Base-by-base conservation (phyloP, 2,329 filamentous ascomycete species). In the Claviceps fusiformis region DNA sequence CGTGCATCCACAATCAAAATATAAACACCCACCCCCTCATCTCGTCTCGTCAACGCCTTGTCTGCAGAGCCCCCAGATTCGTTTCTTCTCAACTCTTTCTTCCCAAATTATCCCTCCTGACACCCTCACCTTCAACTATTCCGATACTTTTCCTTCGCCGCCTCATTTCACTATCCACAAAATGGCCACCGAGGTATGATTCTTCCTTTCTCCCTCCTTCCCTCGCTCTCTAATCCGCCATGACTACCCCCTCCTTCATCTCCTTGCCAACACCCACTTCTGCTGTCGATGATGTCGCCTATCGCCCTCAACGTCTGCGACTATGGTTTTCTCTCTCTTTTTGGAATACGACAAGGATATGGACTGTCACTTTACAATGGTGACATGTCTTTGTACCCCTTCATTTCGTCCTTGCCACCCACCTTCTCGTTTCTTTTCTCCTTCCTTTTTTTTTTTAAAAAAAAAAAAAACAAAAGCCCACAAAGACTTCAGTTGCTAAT, bases 101-200 rank as follows among this genome's bases (percentile, higher is more conserved):
- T n/a, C n/a, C 51, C 56, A 56, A 58, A 57, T 58, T 57, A 58
- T 58, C 59, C 54, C 61, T 58, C 57, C 56, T 55, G 55, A 56
- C 53, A n/a, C 31, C 37, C n/a, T 54, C 43, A 24, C 37, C 47
- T 19, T n/a, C 49, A 55, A 49, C 31, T 43, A 17, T 43, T 15
- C 37, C 51, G 39, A 50, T 19, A 35, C 33, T 33, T 50, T 9
- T 10, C 46, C 5, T 50, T 6, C 11, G 35, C 37, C 37, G 49
- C 43, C 43, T 47, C 43, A 57, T 54, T 46, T 46, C 44, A 43
- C 43, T 53, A 53, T 59, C 53, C 58, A 47, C 53, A 54, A 54
- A 53, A 69, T 69, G 67, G 58, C 67, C 56, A 67, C 65, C 59
- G 67, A 69, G 67, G 67, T 69, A 68, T 60, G 62, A 41, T 17